Evolutionary conservation across 257 asterid species (phyloP).

Genomic region (Jacaranda copaia): DNA sequence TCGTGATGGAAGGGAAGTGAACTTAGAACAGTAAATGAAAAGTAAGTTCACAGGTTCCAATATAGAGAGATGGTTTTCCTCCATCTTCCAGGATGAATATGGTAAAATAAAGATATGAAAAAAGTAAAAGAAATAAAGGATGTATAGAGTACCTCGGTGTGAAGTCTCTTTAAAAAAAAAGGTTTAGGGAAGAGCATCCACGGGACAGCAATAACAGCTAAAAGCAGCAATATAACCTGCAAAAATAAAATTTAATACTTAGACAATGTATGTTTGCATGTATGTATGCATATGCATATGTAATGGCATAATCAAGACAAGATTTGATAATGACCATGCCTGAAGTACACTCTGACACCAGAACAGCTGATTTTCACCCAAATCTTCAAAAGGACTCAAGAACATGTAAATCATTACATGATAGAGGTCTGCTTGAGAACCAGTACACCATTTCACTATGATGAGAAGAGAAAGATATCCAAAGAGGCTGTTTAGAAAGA

Average conservation of each 20-base stretch:
- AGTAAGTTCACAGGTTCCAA: neutral
- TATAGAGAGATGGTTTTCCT: slow-evolving; percentile 11
- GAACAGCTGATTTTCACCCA: slow-evolving; percentile 80
- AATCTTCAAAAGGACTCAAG: slow-evolving; percentile 92
- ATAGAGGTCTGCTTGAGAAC: slow-evolving; percentile 93
- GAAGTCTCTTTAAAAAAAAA: slow-evolving; percentile 79
- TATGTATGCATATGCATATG: slow-evolving; percentile 7
- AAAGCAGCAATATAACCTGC: slow-evolving; percentile 80
- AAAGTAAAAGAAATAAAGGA: neutral
- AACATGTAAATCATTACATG: slow-evolving; percentile 98
- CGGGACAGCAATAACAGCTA: slow-evolving; percentile 89
- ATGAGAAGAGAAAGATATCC: slow-evolving; percentile 94
- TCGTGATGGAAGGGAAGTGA: slow-evolving; percentile 7
- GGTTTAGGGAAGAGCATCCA: slow-evolving; percentile 99
- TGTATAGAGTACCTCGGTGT: slow-evolving; percentile 67
- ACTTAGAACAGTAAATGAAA: slow-evolving; percentile 5
- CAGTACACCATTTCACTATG: slow-evolving; percentile 85
- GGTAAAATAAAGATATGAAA: slow-evolving; percentile 17
- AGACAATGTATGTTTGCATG: slow-evolving; percentile 22
- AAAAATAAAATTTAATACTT: slow-evolving; percentile 22
- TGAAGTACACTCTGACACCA: slow-evolving; percentile 91
- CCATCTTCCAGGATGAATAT: slow-evolving; percentile 23
- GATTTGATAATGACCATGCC: slow-evolving; percentile 51
- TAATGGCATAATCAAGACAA: slow-evolving; percentile 20
- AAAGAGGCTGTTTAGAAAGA: slow-evolving; percentile 91